Evolutionary conservation across 768 basidiomycete genomes (phyloP), one percentile per base, ranked within the genome.

Genomic region (Lactarius deliciosus): DNA sequence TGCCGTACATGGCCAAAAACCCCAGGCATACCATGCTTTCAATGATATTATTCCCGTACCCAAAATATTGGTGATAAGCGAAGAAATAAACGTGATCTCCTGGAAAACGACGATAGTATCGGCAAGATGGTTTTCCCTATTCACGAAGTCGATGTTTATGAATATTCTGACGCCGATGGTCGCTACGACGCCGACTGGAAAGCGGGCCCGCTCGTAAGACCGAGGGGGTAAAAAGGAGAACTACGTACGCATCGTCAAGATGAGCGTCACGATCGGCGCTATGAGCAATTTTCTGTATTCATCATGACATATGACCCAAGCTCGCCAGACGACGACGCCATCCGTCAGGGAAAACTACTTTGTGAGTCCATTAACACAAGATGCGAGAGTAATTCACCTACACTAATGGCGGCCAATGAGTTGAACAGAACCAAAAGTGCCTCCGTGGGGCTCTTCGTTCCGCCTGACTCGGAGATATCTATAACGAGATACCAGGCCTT

Each of bases 241-340:
- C 8, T 4, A 41, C 57, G 20, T 41, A 40, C 57, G 36, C 36
- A 58, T n/a, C n/a, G 57, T 40, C 5, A 58, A 40, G 36, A 58
- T 5, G 13, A 58, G n/a, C 57, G 40, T 58, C 22, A 34, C 55
- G 0, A 56, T 56, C 32, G 57, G 15, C 15, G 15, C 38, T 8
- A 2, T 38, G 13, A 58, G 36, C 5, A 58, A 5, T 13, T 38
- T 38, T 58, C 32, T 40, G 5, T 4, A 16, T 58, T 58, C 57
- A 16, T 58, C 57, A 7, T 15, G 57, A n/a, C 38, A 58, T 36
- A 58, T n/a, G n/a, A 40, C 15, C 57, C 57, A 58, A 7, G 57
- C 57, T 13, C 57, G 10, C 57, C 57, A 58, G 13, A 58, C 22
- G 38, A 58, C 57, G 15, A 58, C 57, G 22, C n/a, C 57, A 58